A percentile compares a stretch with the other conserved stretches of the same genome.
Conservation (phyloP, 805 yeast genomes). For the Yarrowia sp. region DNA sequence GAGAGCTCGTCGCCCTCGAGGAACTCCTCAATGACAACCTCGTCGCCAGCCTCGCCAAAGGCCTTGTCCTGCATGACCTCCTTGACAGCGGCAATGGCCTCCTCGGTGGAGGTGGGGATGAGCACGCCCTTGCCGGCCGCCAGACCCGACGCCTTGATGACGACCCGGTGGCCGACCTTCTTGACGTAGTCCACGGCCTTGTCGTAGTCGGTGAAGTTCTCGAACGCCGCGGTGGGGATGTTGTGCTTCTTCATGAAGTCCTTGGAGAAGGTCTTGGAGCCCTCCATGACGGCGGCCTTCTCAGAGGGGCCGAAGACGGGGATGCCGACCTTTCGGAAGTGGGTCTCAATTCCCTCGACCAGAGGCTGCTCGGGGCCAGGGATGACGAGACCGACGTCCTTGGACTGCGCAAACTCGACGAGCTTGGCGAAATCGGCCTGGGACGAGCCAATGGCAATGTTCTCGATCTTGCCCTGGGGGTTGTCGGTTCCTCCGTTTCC, state of each 20-base stretch:
- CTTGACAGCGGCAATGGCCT: constrained; percentile 79
- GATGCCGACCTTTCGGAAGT: constrained; percentile 77
- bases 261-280: constrained; percentile 92
- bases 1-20: constrained; percentile 96
- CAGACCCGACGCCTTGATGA: constrained; percentile 94
- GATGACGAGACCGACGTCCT: constrained; percentile 68
- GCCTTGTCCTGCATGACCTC: constrained; percentile 86
- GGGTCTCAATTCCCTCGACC: constrained; percentile 83
- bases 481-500: constrained; percentile 91
- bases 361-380: constrained; percentile 99
- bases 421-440: constrained; percentile 67
- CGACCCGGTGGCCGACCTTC: constrained; percentile 68
- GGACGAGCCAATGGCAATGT: constrained; percentile 65
- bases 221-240: constrained; percentile 92
- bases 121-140: constrained; percentile 99
- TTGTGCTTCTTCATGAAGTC: constrained; percentile 87
- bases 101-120: constrained; percentile 79
- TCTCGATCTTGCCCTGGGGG: constrained; percentile 54
- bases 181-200: constrained; percentile 71
- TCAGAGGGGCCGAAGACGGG: constrained; percentile 97
- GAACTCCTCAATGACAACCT: constrained; percentile 92
- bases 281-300: constrained; percentile 91
- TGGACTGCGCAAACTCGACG: constrained; percentile 68
- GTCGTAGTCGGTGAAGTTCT: constrained; percentile 74
- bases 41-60: constrained; percentile 93